phyloP scores from a whole-genome alignment of 2,329 filamentous ascomycete genomes.

The Sporothrix sp. region DNA sequence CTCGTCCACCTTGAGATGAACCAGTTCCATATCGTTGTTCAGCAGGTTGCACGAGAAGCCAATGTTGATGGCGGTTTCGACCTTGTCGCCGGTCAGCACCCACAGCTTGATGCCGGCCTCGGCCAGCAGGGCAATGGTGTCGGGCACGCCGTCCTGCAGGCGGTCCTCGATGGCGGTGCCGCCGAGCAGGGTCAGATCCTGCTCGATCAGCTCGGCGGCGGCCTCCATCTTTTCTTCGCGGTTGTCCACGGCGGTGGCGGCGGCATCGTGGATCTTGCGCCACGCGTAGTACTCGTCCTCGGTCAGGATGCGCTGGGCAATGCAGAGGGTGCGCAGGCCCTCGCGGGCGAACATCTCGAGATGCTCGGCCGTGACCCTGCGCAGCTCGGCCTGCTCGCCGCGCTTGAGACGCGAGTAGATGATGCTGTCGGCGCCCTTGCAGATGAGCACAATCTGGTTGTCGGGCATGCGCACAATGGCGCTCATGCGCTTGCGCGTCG shows the following conservation, averaged over 20 bases:
- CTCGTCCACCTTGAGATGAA: constrained; percentile 78
- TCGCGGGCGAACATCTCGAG: constrained; percentile 95
- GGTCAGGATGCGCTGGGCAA: constrained; percentile 69
- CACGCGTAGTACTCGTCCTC: constrained; percentile 79
- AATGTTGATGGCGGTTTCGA: constrained; percentile 99
- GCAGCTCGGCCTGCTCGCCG: constrained; percentile 77
- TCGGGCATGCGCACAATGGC: constrained; percentile 93
- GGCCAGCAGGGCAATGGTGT: constrained; percentile 83
- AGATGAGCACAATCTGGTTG: constrained; percentile 80
- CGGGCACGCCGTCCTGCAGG: constrained; percentile 91
- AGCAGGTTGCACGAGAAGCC: constrained; percentile 97
- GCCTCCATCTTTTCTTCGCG: constrained; percentile 90
- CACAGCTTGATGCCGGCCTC: constrained; percentile 96
- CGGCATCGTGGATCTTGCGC: constrained; percentile 79
- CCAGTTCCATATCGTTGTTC: constrained; percentile 95
- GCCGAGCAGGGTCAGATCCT: constrained; percentile 76
- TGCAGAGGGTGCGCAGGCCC: constrained; percentile 87
- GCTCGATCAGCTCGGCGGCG: constrained; percentile 83
- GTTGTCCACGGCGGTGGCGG: constrained; percentile 71
- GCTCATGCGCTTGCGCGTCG: constrained; percentile 93
- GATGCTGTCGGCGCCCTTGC: constrained; percentile 94
- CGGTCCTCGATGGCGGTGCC: constrained; percentile 97
- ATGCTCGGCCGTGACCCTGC: constrained; percentile 78
- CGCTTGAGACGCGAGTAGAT: constrained; percentile 86
- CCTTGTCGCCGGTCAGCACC: constrained; percentile 97